Evolutionary conservation across 305 asterid genomes (phyloP).

Genomic region (Fraxinus velutina): DNA sequence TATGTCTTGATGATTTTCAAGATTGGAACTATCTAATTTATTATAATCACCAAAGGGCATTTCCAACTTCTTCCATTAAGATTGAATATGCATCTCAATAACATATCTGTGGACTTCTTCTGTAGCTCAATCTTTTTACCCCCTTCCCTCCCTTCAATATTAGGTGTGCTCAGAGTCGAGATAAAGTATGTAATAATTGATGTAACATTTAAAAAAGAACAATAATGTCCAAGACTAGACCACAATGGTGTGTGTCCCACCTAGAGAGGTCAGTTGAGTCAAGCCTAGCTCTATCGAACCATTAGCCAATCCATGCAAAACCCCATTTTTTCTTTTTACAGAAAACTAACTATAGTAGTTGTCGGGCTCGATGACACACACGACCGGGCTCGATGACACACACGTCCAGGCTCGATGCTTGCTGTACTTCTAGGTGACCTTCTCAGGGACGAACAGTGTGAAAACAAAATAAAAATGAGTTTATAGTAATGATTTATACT

Average conservation of each 20-base stretch:
- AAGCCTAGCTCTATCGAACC: background rate
- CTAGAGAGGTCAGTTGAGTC: background rate
- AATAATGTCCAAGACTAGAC: background rate
- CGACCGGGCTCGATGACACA: background rate
- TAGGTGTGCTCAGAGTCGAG: background rate
- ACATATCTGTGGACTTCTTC: background rate
- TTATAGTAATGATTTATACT: background rate
- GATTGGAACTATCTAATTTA: background rate
- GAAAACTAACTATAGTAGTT: background rate
- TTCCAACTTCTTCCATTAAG: background rate
- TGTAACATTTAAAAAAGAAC: background rate
- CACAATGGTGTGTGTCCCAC: background rate
- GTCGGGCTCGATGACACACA: background rate
- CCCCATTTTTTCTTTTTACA: background rate
- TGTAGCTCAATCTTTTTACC: background rate
- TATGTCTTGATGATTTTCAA: background rate
- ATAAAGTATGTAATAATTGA: background rate
- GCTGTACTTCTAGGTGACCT: background rate
- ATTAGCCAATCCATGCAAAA: background rate
- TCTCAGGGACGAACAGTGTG: background rate
- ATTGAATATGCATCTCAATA: background rate
- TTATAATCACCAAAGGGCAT: background rate
- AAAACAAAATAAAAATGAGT: background rate
- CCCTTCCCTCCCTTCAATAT: background rate
- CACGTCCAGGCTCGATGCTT: background rate